Conservation (phyloP, 306 rosid genomes). For the Quercus ilex region DNA sequence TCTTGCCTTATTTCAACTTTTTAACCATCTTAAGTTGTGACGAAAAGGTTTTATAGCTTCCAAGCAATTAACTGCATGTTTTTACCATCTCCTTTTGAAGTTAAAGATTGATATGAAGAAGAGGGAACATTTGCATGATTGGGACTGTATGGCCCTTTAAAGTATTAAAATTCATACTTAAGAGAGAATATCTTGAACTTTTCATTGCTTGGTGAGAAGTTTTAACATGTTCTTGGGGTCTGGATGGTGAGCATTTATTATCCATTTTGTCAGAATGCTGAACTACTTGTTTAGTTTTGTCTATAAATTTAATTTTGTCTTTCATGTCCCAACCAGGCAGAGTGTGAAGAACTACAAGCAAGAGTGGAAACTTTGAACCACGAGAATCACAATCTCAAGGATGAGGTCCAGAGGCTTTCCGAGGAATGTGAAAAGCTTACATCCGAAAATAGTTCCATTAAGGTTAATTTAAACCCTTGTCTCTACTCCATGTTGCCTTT, state of each 20-base stretch:
- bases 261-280: slow-evolving; percentile 4
- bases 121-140: not conserved
- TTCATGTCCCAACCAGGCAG: slow-evolving; percentile 57
- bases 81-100: not conserved
- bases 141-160: not conserved
- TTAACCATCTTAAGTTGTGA: not conserved
- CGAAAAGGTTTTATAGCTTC: not conserved
- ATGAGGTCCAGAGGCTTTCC: slow-evolving; percentile 81
- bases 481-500: not conserved
- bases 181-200: not conserved
- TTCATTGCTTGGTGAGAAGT: not conserved
- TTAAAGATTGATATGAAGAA: not conserved
- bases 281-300: not conserved
- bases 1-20: not conserved
- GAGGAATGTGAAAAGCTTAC: slow-evolving; percentile 81
- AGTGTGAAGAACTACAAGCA: slow-evolving; percentile 91
- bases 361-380: slow-evolving; percentile 72
- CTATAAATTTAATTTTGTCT: not conserved
- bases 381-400: slow-evolving; percentile 69
- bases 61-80: not conserved
- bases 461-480: slow-evolving; percentile 40
- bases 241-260: not conserved
- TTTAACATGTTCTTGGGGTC: not conserved
- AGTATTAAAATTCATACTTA: not conserved
- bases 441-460: slow-evolving; percentile 74